Evolutionary conservation across 768 basidiomycete genomes (phyloP).

Genomic region (Naganishia antarctica): DNA sequence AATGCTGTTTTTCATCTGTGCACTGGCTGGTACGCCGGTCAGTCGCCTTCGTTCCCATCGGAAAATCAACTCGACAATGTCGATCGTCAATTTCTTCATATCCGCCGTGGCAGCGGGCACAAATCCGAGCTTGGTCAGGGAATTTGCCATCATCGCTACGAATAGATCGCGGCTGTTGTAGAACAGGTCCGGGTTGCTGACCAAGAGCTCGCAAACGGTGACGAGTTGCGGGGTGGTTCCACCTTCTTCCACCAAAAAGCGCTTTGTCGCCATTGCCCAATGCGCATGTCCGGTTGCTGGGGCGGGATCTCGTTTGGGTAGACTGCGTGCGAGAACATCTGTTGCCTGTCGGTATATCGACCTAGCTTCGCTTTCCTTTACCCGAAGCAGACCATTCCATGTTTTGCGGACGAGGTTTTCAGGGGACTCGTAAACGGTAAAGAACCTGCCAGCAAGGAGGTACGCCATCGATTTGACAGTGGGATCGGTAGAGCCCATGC

Average conservation of each 20-base stretch:
- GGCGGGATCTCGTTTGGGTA: constrained; percentile 59
- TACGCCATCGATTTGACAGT: constrained; percentile 90
- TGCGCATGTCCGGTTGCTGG: constrained; percentile 47
- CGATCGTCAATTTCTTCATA: constrained; percentile 78
- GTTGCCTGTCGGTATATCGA: constrained; percentile 76
- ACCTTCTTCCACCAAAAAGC: constrained; percentile 82
- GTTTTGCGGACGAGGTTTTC: constrained; percentile 84
- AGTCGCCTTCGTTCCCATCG: constrained; percentile 68
- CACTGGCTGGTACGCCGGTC: constrained; percentile 32
- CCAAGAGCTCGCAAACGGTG: constrained; percentile 83
- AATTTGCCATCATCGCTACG: constrained; percentile 86
- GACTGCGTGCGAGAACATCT: constrained; percentile 74
- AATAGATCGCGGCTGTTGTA: constrained; percentile 88
- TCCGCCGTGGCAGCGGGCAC: constrained; percentile 64
- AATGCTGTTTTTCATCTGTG: constrained; percentile 55
- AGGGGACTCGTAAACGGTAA: constrained; percentile 79
- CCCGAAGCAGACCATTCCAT: constrained; percentile 82
- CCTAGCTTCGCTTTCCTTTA: constrained; percentile 73
- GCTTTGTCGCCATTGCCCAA: constrained; percentile 83
- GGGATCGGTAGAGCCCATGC: constrained; percentile 60
- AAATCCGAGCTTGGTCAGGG: constrained; percentile 81
- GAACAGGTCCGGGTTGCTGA: constrained; percentile 84
- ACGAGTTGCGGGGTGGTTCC: constrained; percentile 62
- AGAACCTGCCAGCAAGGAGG: constrained; percentile 84
- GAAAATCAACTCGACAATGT: constrained; percentile 84